These are phyloP conservation scores for Phoenix roebelenii DNA, from an alignment of 176 grass and related monocot genomes.

Conservation along the genomic window DNA sequence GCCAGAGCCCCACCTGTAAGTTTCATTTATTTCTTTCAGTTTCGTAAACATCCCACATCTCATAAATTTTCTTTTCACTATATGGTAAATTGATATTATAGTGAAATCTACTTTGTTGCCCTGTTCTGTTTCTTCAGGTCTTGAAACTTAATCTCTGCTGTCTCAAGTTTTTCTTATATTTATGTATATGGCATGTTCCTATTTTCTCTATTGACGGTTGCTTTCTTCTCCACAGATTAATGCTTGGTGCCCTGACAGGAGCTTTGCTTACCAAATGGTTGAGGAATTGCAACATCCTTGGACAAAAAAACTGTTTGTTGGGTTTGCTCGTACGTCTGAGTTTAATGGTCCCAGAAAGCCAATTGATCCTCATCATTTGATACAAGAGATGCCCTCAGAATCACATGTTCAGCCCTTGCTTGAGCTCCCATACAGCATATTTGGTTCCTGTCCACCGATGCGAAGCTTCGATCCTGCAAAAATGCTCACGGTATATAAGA, in stretches of 20 bases:
- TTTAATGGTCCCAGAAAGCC: slow-evolving; percentile 89
- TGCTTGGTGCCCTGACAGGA: slow-evolving; percentile 66
- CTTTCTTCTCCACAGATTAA: slow-evolving; percentile 42
- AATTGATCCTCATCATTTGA: slow-evolving; percentile 54
- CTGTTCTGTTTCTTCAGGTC: too few relatives aligned
- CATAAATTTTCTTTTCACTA: too few relatives aligned
- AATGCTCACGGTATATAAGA: slow-evolving; percentile 73
- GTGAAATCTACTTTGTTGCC: too few relatives aligned
- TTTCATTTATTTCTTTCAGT: slow-evolving; percentile 23
- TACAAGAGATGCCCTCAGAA: slow-evolving; percentile 61
- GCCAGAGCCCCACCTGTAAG: slow-evolving; percentile 96
- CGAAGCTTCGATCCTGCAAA: slow-evolving; percentile 97
- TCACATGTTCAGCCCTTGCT: slow-evolving; percentile 47
- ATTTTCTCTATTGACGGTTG: slow-evolving; percentile 11
- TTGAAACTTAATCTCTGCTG: too few relatives aligned
- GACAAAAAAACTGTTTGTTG: slow-evolving; percentile 87
- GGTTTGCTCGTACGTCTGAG: slow-evolving; percentile 84
- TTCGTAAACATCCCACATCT: too few relatives aligned
- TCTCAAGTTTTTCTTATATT: slow-evolving; percentile 14
- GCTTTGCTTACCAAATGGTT: slow-evolving; percentile 69
- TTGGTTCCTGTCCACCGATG: slow-evolving; percentile 94
- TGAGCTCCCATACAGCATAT: slow-evolving; percentile 85
- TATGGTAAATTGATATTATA: too few relatives aligned
- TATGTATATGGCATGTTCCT: background rate
- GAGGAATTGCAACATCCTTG: slow-evolving; percentile 92